Evolutionary conservation across 495 filamentous ascomycete species (phyloP).

Genomic region (Aspergillus olivimuriae): DNA sequence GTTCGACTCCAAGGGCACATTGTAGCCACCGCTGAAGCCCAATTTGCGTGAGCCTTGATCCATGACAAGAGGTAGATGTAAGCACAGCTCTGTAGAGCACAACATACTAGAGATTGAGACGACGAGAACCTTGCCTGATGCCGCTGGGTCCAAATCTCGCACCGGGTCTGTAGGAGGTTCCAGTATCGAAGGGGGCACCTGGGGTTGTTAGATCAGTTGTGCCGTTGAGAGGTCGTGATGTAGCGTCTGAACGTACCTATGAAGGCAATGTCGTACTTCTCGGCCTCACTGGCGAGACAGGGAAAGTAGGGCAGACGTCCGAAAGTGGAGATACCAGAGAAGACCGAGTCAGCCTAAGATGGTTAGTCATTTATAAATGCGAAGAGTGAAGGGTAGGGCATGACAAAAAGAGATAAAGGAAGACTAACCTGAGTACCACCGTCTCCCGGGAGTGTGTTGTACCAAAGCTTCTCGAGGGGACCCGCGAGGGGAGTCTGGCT

Average conservation of each 20-base stretch:
- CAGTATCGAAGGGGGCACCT: slow-evolving; percentile 60
- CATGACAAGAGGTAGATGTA: background rate
- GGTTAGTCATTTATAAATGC: background rate
- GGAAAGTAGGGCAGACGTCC: slow-evolving; percentile 72
- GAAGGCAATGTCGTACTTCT: slow-evolving; percentile 78
- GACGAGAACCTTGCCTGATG: slow-evolving; percentile 73
- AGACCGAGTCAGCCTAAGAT: slow-evolving; percentile 63
- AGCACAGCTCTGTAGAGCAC: background rate
- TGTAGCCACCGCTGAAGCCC: slow-evolving; percentile 55
- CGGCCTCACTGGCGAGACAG: slow-evolving; percentile 63
- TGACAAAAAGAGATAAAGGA: background rate
- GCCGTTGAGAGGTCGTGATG: background rate
- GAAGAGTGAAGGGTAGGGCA: too few relatives aligned
- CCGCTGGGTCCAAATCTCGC: slow-evolving; percentile 77
- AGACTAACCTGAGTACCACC: slow-evolving; percentile 54
- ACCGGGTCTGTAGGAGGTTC: slow-evolving; percentile 73
- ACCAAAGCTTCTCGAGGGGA: slow-evolving; percentile 55
- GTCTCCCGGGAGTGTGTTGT: slow-evolving; percentile 61
- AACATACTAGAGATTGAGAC: slow-evolving; percentile 61
- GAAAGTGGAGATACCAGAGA: slow-evolving; percentile 70
- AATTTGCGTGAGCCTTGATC: slow-evolving; percentile 46
- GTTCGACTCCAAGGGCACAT: slow-evolving; percentile 53
- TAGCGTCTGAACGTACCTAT: slow-evolving; percentile 53
- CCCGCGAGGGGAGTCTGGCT: slow-evolving; percentile 50
- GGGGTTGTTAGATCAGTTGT: background rate